Base-by-base conservation (phyloP, 2,329 filamentous ascomycete genomes). In the Penicillium sp. region DNA sequence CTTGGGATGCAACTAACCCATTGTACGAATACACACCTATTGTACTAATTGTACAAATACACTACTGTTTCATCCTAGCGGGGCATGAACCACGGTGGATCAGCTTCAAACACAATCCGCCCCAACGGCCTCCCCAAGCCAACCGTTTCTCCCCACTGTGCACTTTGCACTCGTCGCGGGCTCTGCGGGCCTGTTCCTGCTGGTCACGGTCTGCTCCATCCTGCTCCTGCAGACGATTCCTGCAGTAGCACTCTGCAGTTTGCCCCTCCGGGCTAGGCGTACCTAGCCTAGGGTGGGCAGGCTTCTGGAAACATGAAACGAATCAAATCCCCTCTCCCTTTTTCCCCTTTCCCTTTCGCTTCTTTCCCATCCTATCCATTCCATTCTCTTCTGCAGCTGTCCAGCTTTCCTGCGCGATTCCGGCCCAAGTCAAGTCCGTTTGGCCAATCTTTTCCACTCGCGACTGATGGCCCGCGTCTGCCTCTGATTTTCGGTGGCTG, bases 401-500 rank as follows among this genome's bases (percentile, higher is more conserved):
- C 33, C 67, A 68, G 66, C 67, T 64, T 65, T 59, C 66, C 65
- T 63, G 59, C 59, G 58, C 55, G 55, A 63, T 62, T 57, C 60
- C 60, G 59, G 57, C 54, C 58, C 57, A 37, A n/a, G n/a, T 61
- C 48, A 54, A 61, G 46, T 54, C 55, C 48, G 43, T 58, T 59
- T 50, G 46, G 51, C 54, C 47, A 58, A 59, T 51, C 47, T 46
- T 52, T 60, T 53, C 55, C 54, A 59, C 36, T 52, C 50, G 50
- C 53, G 44, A 36, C 47, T 48, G 45, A 55, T 61, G 56, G 43
- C 58, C 49, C 52, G 51, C 52, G 51, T 59, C 55, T 51, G 52
- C 41, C 55, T 59, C 32, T 59, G n/a, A 10, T 44, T 61, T 62
- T 54, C 55, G 55, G 51, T 62, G 57, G 59, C 60, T 62, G 52